These are phyloP conservation scores for Fusarium armeniacum DNA, from an alignment of 2,329 filamentous ascomycete species.

Conservation along the genomic window DNA sequence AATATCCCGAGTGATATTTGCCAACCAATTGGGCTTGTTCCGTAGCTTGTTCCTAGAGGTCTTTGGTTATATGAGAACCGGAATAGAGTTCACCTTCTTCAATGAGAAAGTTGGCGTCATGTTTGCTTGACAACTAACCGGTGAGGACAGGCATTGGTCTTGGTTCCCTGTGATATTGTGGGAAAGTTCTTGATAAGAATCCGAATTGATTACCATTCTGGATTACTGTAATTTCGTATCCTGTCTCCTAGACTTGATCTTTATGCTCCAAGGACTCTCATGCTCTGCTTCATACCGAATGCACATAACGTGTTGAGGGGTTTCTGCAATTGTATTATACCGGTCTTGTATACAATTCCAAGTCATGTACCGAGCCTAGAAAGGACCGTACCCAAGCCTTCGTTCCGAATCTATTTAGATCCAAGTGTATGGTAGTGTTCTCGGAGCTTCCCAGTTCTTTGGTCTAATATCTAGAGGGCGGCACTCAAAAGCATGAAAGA, in stretches of 20 bases:
- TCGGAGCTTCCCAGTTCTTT: background rate
- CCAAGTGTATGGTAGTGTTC: background rate
- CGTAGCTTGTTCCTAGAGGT: conserved; percentile 5
- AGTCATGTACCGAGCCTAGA: background rate
- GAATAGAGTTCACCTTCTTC: conserved; percentile 12
- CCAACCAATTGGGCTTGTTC: conserved; percentile 10
- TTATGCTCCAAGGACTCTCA: background rate
- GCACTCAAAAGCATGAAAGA: background rate
- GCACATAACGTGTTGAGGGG: no score
- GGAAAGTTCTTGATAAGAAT: background rate
- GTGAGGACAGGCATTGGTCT: background rate
- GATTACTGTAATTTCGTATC: background rate
- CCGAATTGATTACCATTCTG: background rate
- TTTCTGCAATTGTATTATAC: background rate
- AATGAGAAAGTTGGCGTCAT: conserved; percentile 3
- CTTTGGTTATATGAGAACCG: conserved; percentile 1
- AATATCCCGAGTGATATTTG: conserved; percentile 7
- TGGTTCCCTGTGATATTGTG: background rate
- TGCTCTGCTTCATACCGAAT: background rate
- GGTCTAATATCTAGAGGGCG: background rate
- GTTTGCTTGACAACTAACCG: background rate
- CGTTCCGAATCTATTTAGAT: no score
- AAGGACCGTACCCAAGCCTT: background rate
- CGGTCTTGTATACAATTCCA: background rate
- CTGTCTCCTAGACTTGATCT: background rate